A percentile compares a stretch with the other conserved stretches of the same genome.
phyloP scores from a whole-genome alignment of 139 green algal species.

The Closterium sp. region DNA sequence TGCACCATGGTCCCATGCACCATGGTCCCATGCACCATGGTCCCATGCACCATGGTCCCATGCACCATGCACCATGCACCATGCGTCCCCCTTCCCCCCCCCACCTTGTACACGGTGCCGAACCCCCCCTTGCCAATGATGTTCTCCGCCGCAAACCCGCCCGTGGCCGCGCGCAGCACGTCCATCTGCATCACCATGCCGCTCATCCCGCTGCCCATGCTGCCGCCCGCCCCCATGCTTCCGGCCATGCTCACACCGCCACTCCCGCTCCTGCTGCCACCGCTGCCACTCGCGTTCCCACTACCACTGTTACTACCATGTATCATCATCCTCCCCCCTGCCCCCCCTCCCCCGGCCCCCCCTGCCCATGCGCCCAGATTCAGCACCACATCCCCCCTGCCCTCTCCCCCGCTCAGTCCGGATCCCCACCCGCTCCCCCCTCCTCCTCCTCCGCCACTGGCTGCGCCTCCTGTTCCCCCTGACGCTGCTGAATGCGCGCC shows the following conservation, averaged over 20 bases:
- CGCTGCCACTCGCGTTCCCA: too few species aligned
- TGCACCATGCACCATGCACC: too few species aligned
- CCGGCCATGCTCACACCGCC: not conserved
- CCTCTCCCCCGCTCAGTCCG: not conserved
- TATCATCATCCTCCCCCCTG: too few species aligned
- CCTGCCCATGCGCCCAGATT: not conserved
- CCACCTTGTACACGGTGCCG: slow-evolving; percentile 35
- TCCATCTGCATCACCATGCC: slow-evolving; percentile 35
- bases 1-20: too few species aligned
- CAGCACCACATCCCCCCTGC: not conserved
- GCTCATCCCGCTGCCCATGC: not conserved
- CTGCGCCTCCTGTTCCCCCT: not conserved
- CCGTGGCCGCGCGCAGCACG: slow-evolving; percentile 19
- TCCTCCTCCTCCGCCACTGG: not conserved
- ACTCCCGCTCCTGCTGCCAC: not conserved
- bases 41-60: not conserved
- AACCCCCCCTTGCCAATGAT: slow-evolving; percentile 34
- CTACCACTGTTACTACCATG: too few species aligned
- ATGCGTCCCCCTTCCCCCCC: not conserved
- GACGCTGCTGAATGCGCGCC: not conserved
- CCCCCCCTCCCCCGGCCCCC: too few species aligned
- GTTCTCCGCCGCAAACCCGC: slow-evolving; percentile 12
- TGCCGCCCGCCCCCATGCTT: not conserved
- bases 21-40: too few species aligned
- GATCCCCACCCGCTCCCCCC: not conserved